Percentiles rank a stretch among this genome's conserved stretches.
These are phyloP conservation scores for Globisporangium solare DNA, from an alignment of 352 stramenopile species.

Conservation along the genomic window DNA sequence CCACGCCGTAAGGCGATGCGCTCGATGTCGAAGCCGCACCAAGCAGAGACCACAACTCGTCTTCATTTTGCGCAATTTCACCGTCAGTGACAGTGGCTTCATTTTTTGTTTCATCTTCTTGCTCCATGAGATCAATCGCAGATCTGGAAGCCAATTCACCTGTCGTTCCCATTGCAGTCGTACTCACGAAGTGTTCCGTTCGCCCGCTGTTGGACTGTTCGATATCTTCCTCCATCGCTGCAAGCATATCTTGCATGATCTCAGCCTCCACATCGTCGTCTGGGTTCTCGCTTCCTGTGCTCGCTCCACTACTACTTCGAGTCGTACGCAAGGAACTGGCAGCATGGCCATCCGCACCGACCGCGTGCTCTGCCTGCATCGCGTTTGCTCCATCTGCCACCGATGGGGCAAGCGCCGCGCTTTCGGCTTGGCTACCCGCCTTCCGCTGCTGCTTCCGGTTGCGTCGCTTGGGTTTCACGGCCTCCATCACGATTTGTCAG, in stretches of 20 bases:
- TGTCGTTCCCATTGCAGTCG: constrained; percentile 1
- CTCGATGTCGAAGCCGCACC: constrained; percentile 8
- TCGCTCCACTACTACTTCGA: constrained; percentile 3
- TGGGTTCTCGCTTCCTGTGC: constrained; percentile 5
- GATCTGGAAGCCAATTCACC: background rate
- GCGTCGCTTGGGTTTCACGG: constrained; percentile 3
- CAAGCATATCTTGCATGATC: constrained; percentile 12
- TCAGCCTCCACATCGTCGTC: constrained; percentile 10
- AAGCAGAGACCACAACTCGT: constrained; percentile 48
- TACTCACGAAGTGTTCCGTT: background rate
- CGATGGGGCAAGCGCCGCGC: background rate
- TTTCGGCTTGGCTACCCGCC: constrained; percentile 8
- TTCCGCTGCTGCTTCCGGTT: background rate
- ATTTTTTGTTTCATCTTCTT: constrained; percentile 6
- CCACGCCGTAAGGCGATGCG: background rate
- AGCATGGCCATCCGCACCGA: background rate
- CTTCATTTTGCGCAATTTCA: constrained; percentile 60
- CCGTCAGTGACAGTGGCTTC: constrained; percentile 16
- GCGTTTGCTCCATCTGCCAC: constrained; percentile 16
- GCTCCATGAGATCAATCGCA: constrained; percentile 6
- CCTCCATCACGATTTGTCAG: constrained; percentile 5
- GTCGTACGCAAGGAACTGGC: background rate
- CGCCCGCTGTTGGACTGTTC: background rate
- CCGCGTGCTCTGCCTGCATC: background rate
- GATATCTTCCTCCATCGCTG: constrained; percentile 15